These are phyloP conservation scores for Whalleya microplaca DNA, from an alignment of 2,329 filamentous ascomycete species.

Conservation along the genomic window DNA sequence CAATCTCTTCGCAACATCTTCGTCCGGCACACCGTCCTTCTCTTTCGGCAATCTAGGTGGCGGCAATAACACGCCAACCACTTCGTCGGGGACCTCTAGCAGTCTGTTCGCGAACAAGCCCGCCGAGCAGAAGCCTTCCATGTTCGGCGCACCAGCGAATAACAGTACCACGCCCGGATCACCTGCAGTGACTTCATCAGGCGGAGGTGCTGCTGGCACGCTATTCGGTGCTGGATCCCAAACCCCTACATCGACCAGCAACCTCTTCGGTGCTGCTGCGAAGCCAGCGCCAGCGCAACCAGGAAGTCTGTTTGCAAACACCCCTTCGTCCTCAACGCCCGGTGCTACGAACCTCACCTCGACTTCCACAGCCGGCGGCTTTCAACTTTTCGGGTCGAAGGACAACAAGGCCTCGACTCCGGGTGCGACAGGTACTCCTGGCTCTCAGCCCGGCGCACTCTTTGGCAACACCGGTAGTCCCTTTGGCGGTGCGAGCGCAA, in stretches of 20 bases:
- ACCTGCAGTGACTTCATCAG: constrained; percentile 32
- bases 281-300: constrained; percentile 34
- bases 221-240: constrained; percentile 33
- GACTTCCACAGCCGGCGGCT: constrained; percentile 24
- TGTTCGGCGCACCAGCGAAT: constrained; percentile 35
- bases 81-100: constrained; percentile 24
- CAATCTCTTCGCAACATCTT: constrained; percentile 17
- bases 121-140: constrained; percentile 33
- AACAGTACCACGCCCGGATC: constrained; percentile 18
- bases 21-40: constrained; percentile 41
- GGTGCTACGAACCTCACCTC: constrained; percentile 30
- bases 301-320: constrained; percentile 39
- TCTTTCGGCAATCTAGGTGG: constrained; percentile 43
- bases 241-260: constrained; percentile 21
- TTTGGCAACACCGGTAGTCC: constrained; percentile 30
- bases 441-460: constrained; percentile 27
- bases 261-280: constrained; percentile 35
- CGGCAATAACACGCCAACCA: constrained; percentile 23
- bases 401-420: constrained; percentile 27
- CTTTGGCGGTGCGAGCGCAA: constrained; percentile 27
- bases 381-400: constrained; percentile 34
- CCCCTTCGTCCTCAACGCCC: constrained; percentile 30
- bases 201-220: constrained; percentile 20
- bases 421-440: constrained; percentile 23
- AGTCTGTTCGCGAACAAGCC: constrained; percentile 43